phyloP scores from a whole-genome alignment of 2,329 filamentous ascomycete genomes.

The Alternaria infectoria region DNA sequence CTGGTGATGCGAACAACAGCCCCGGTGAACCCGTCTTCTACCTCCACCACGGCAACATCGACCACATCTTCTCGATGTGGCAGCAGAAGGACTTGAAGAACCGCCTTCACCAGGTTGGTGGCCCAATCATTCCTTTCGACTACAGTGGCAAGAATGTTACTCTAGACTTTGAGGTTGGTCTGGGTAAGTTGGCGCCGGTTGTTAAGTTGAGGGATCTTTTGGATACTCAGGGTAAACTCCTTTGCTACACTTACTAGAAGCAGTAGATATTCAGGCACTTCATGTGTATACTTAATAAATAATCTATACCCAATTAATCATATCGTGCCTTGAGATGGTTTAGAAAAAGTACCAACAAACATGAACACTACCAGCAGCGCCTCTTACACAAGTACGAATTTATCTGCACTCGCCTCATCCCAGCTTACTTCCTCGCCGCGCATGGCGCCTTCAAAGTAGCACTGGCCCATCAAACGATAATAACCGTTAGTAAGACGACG shows the following conservation, averaged over 20 bases:
- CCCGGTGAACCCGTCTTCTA: slow-evolving; percentile 48
- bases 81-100: slow-evolving; percentile 35
- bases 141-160: slow-evolving; percentile 40
- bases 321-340: too few relatives aligned
- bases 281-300: background rate
- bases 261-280: too few relatives aligned
- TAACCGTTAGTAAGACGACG: background rate
- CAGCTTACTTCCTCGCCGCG: background rate
- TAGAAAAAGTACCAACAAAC: too few relatives aligned
- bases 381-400: background rate
- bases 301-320: too few relatives aligned
- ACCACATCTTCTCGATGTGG: slow-evolving; percentile 43
- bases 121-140: slow-evolving; percentile 37
- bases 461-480: background rate
- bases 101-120: slow-evolving; percentile 45
- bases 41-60: slow-evolving; percentile 48
- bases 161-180: slow-evolving; percentile 39
- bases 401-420: background rate
- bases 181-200: slow-evolving; percentile 37
- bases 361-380: too few relatives aligned
- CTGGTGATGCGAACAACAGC: slow-evolving; percentile 44
- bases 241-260: slow-evolving; percentile 32
- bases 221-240: slow-evolving; percentile 25
- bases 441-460: background rate
- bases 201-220: slow-evolving; percentile 38